Evolutionary conservation across 805 yeast genomes (phyloP), one percentile per base, ranked within the genome.

Genomic region (Diddensiella caesifluorescens): DNA sequence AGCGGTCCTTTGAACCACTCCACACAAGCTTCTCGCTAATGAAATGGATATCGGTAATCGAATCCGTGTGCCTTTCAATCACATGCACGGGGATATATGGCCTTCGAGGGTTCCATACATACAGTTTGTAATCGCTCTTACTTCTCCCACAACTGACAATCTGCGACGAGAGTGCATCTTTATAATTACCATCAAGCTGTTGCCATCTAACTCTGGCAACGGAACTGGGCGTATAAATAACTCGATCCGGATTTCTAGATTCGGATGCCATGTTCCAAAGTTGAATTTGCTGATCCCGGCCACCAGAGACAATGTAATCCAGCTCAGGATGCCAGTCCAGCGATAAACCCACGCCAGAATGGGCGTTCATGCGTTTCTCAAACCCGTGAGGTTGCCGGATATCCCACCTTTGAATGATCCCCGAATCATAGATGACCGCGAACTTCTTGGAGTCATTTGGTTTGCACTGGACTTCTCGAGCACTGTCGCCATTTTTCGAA

Each of bases 221-320:
- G 0, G 95, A 84, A 12, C 82, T 82, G 5, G 92, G 79, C 0
- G 94, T 77, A 49, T 75, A 72, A 10, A 90, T 73, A 10, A 79
- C 79, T 50, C 74, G 74, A 25, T 85, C 90, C 0, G 97, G 95
- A 2, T 64, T 70, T 43, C 46, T 53, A 15, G 41, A 55, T 16
- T 64, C 71, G 27, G 64, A 51, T 7, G 60, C 56, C 72, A 77
- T 65, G 53, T 75, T 81, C 90, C 94, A 86, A 2, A 83, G 77
- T 47, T 83, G 86, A 26, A 83, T 69, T 51, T 79, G 80, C 40
- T 83, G 81, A 62, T 92, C 98, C 53, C 97, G 71, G 5, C 98
- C 98, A 12, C 97, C 97, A 16, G 95, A 85, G 4, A 81, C 80
- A 16, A 92, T 74, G 53, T 80, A 84, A 48, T 89, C 95, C 27